Evolutionary conservation across 1,139 yeast genomes (phyloP), one percentile per base, ranked within the genome.

Genomic region (Candida buenavistaensis): DNA sequence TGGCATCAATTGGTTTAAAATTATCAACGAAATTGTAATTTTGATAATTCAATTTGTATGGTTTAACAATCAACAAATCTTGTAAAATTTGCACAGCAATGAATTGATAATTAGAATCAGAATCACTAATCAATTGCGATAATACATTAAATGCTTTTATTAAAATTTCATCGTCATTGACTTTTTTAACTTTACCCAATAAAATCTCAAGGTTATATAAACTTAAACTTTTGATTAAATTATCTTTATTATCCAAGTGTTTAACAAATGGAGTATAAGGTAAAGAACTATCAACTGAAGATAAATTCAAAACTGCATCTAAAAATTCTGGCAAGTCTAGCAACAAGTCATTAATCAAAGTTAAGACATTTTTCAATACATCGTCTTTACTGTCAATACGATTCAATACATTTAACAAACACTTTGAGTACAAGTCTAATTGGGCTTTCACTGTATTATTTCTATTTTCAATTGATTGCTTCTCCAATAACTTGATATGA

Each of bases 331-430:
- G 72, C 26, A 71, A 62, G 23, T 72, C 77, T 33, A 62, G 51
- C 34, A 73, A 54, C 46, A 84, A 68, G 47, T 84, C 94, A 38
- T 82, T 79, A 35, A 82, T 65, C 43, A 87, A 66, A 23, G 85
- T 86, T 42, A 85, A 72, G 22, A 84, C 72, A 52, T 82, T 82
- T 57, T 85, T 84, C 50, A 81, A 74, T 21, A 86, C 83, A 49
- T 89, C 97, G 49, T 78, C 84, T 41, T 83, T 64, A 3, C 61
- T 56, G 39, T 64, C 61, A 25, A 58, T 58, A 50, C 77, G 75
- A 48, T 72, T 65, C 55, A 85, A 68, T 45, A 83, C 57, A 37
- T 74, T 72, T 48, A 80, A 65, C 28, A 82, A 62, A 30, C 81
- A 71, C 37, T 70, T 66, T 17, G 88, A 76, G 55, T 82, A 83